These are phyloP conservation scores for Parmelia sp. DNA, from an alignment of 495 filamentous ascomycete species.

Conservation along the genomic window DNA sequence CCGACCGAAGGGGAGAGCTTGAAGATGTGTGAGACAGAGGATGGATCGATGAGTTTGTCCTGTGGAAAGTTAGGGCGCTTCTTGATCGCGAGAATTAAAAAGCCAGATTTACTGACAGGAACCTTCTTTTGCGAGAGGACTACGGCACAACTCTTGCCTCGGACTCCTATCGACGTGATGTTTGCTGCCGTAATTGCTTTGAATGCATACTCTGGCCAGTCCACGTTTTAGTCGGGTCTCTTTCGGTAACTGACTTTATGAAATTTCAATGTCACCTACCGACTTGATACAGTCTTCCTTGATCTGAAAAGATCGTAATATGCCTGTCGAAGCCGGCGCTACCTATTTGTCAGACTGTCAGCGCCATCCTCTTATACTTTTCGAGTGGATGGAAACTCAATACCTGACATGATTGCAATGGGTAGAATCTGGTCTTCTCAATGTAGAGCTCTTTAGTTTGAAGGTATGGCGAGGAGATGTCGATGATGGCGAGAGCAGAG, in stretches of 20 bases:
- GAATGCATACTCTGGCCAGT: slow-evolving; percentile 92
- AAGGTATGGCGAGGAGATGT: background rate
- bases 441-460: background rate
- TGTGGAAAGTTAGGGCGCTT: slow-evolving; percentile 31
- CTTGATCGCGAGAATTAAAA: background rate
- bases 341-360: slow-evolving; percentile 47
- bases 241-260: background rate
- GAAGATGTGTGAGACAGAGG: slow-evolving; percentile 96
- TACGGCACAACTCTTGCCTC: slow-evolving; percentile 94
- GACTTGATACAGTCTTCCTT: slow-evolving; percentile 97
- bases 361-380: background rate
- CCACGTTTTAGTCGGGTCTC: background rate
- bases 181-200: slow-evolving; percentile 99
- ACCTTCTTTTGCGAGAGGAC: slow-evolving; percentile 99
- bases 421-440: background rate
- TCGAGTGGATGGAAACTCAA: background rate
- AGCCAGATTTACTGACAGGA: slow-evolving; percentile 60
- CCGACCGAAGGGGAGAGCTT: slow-evolving; percentile 92
- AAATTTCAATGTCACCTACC: slow-evolving; percentile 54
- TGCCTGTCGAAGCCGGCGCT: slow-evolving; percentile 96
- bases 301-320: slow-evolving; percentile 99
- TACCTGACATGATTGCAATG: slow-evolving; percentile 17
- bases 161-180: slow-evolving; percentile 92
- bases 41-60: slow-evolving; percentile 98
- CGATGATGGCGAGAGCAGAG: background rate